Conservation (phyloP, 2,329 filamentous ascomycete species). For the Mycosphaerelloides madeirae region DNA sequence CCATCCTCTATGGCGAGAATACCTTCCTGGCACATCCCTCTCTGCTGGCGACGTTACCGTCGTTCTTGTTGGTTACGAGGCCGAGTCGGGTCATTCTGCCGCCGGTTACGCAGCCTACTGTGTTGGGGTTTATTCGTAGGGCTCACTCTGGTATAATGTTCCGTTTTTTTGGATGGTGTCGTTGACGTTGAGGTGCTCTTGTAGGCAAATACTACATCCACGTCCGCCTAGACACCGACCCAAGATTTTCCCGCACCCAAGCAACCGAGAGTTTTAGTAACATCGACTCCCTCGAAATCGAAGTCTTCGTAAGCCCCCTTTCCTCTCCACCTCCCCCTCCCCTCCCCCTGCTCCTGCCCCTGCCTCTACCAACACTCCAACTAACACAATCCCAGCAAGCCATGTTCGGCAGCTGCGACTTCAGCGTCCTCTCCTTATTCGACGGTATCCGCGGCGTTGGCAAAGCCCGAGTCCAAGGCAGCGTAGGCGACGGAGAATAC, state of each 20-base stretch:
- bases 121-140: slow-evolving; percentile 1
- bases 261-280: slow-evolving; percentile 43
- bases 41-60: slow-evolving; percentile 42
- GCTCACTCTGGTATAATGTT: no score
- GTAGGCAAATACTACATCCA: slow-evolving; percentile 41
- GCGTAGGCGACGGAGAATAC: slow-evolving; percentile 37
- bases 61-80: slow-evolving; percentile 33
- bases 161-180: no score
- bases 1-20: slow-evolving; percentile 47
- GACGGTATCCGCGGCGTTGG: slow-evolving; percentile 44
- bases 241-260: slow-evolving; percentile 39
- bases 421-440: slow-evolving; percentile 41
- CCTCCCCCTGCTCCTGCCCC: no score
- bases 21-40: slow-evolving; percentile 47
- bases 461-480: slow-evolving; percentile 40
- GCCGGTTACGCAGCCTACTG: slow-evolving; percentile 33
- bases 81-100: slow-evolving; percentile 17
- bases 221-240: slow-evolving; percentile 48
- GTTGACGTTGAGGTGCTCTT: no score
- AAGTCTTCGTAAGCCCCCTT: slow-evolving; percentile 35
- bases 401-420: slow-evolving; percentile 41
- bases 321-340: no score
- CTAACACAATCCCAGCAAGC: no score
- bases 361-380: no score
- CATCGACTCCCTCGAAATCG: slow-evolving; percentile 45